Percentiles rank a stretch among this genome's conserved stretches.
These are phyloP conservation scores for Colletotrichum gigasporum DNA, from an alignment of 2,329 filamentous ascomycete species.

Conservation along the genomic window DNA sequence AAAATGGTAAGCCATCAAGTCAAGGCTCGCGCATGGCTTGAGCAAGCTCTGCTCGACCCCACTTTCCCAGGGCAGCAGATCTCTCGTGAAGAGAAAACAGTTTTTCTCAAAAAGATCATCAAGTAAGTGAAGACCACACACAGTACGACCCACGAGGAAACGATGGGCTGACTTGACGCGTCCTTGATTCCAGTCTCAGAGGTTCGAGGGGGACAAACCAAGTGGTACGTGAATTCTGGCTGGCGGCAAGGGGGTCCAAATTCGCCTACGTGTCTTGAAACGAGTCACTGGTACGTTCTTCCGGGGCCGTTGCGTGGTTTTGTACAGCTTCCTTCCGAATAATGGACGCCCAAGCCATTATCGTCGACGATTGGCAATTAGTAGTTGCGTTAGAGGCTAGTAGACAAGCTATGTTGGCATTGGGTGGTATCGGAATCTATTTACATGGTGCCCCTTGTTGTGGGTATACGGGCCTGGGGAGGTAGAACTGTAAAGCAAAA, in stretches of 20 bases:
- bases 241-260: conserved; percentile 69
- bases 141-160: neutral
- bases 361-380: no score
- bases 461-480: no score
- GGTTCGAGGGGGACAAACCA: conserved; percentile 72
- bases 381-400: no score
- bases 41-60: conserved; percentile 64
- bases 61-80: conserved; percentile 70
- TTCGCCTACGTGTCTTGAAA: conserved; percentile 68
- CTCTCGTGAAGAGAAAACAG: conserved; percentile 64
- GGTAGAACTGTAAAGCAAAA: no score
- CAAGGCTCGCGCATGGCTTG: conserved; percentile 69
- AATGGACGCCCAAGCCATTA: no score
- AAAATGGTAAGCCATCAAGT: conserved; percentile 69
- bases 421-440: no score
- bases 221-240: conserved; percentile 77
- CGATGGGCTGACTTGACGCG: neutral
- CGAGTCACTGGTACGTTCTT: no score
- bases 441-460: no score
- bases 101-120: conserved; percentile 74
- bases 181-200: conserved; percentile 59
- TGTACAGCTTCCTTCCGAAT: no score
- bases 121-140: conserved; percentile 58
- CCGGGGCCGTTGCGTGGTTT: no score
- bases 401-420: no score